Conservation (phyloP, 73 alveolate species). For the Tetrahymena elliotti region DNA sequence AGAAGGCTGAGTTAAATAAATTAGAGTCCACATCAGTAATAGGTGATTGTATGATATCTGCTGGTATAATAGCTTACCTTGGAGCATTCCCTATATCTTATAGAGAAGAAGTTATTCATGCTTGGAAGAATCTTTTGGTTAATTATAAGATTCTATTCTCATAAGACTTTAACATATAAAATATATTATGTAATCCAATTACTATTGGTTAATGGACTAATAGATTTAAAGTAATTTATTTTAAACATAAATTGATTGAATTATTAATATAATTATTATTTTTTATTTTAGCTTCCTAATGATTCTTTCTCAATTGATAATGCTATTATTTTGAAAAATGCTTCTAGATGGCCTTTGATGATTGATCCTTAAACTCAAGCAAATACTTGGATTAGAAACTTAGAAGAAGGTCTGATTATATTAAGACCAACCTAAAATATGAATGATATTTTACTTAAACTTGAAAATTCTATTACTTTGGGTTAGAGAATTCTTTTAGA, state of each 20-base stretch:
- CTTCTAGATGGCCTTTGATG: slow-evolving; percentile 97
- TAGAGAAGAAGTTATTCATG: slow-evolving; percentile 20
- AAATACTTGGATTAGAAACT: slow-evolving; percentile 83
- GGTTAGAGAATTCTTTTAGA: slow-evolving; percentile 83
- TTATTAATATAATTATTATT: not conserved
- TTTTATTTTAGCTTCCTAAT: not conserved
- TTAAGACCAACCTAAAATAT: slow-evolving; percentile 66
- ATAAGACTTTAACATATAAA: slow-evolving; percentile 16
- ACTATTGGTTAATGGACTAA: slow-evolving; percentile 63
- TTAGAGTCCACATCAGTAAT: slow-evolving; percentile 74
- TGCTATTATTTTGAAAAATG: slow-evolving; percentile 95
- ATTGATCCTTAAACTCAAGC: slow-evolving; percentile 99
- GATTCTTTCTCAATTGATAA: slow-evolving; percentile 94
- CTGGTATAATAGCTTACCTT: slow-evolving; percentile 97
- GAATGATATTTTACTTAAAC: slow-evolving; percentile 57
- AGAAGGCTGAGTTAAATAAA: slow-evolving; percentile 40
- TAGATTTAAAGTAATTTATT: slow-evolving; percentile 16
- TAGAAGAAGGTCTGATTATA: slow-evolving; percentile 44
- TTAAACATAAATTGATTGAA: not conserved
- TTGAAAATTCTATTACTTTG: slow-evolving; percentile 72
- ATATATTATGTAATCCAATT: slow-evolving; percentile 34
- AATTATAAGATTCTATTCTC: slow-evolving; percentile 2
- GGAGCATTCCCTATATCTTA: slow-evolving; percentile 87
- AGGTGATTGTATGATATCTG: slow-evolving; percentile 97
- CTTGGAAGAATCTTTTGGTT: slow-evolving; percentile 5